A percentile compares a stretch with the other conserved stretches of the same genome.
Evolutionary conservation across 116 monocot genomes (phyloP).

Genomic region (Iris pallida): DNA sequence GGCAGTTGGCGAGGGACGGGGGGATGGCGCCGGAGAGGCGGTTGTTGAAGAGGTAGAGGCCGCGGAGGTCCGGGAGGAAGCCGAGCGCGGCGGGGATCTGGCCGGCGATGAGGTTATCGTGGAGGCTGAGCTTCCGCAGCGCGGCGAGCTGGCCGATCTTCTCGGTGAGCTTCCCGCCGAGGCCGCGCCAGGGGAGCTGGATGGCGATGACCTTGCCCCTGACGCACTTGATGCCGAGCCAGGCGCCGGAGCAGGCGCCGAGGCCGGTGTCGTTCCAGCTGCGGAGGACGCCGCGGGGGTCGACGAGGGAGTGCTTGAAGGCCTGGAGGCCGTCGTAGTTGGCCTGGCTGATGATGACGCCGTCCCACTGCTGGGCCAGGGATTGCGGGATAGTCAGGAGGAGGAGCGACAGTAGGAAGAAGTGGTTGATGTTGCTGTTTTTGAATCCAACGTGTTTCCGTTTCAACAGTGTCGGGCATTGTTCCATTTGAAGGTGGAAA

Average conservation of each 20-base stretch:
- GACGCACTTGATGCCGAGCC: slow-evolving; percentile 38
- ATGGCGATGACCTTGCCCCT: slow-evolving; percentile 42
- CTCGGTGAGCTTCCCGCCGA: slow-evolving; percentile 24
- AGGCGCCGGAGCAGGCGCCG: slow-evolving; percentile 38
- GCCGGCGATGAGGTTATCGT: slow-evolving; percentile 34
- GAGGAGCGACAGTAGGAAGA: not conserved
- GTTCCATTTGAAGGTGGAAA: too few species aligned
- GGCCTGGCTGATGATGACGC: slow-evolving; percentile 20
- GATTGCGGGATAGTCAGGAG: not conserved
- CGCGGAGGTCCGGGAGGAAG: slow-evolving; percentile 35
- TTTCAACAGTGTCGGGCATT: too few species aligned
- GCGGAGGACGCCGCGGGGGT: slow-evolving; percentile 26
- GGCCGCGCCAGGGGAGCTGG: slow-evolving; percentile 31
- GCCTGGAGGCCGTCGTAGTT: slow-evolving; percentile 38
- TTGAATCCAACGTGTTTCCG: too few species aligned
- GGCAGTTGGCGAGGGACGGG: slow-evolving; percentile 25
- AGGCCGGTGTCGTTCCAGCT: slow-evolving; percentile 40
- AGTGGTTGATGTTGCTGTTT: not conserved
- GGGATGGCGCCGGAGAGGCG: slow-evolving; percentile 42
- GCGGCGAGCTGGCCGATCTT: slow-evolving; percentile 31
- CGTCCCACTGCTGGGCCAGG: slow-evolving; percentile 7
- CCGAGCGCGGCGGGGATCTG: slow-evolving; percentile 30
- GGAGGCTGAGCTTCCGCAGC: slow-evolving; percentile 34
- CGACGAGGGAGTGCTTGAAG: slow-evolving; percentile 29
- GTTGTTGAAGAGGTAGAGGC: slow-evolving; percentile 48